Conservation (phyloP, 1,284 basidiomycete genomes). For the Ganoderma boninense region DNA sequence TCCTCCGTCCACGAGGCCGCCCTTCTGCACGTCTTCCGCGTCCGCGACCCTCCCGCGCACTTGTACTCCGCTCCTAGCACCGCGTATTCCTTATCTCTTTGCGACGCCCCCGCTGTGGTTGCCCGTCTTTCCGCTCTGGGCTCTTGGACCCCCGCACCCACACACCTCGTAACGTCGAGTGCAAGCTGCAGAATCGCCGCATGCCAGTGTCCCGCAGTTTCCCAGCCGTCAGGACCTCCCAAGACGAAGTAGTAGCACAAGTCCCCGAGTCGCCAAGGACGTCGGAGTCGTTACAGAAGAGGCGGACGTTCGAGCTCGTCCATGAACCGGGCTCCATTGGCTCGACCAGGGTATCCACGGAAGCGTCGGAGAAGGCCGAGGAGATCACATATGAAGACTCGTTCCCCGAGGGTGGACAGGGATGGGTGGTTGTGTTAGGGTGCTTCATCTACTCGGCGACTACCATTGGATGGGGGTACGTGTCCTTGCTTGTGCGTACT, state of each 20-base stretch:
- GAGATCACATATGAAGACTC: conserved; percentile 10
- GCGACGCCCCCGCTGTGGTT: neutral
- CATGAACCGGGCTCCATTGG: neutral
- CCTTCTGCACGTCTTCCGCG: neutral
- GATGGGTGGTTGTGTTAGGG: conserved; percentile 34
- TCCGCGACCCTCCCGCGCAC: neutral
- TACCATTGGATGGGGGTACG: conserved; percentile 35
- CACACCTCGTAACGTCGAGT: neutral
- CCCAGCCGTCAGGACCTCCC: neutral
- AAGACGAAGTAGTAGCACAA: neutral
- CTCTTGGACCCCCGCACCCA: no score
- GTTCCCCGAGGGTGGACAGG: conserved; percentile 30
- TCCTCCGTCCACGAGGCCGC: neutral
- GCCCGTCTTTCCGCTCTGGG: neutral
- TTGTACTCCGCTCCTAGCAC: neutral
- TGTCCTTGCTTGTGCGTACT: conserved; percentile 3
- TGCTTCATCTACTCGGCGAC: conserved; percentile 33
- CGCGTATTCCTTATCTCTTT: neutral
- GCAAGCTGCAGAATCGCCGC: neutral
- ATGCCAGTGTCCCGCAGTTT: no score
- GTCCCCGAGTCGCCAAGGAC: neutral
- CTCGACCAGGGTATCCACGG: neutral
- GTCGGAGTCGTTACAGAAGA: neutral
- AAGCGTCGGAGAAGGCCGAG: neutral
- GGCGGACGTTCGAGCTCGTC: neutral